Evolutionary conservation across 441 rosid species (phyloP), one percentile per base, ranked within the genome.

Genomic region (Pelargonium australe): DNA sequence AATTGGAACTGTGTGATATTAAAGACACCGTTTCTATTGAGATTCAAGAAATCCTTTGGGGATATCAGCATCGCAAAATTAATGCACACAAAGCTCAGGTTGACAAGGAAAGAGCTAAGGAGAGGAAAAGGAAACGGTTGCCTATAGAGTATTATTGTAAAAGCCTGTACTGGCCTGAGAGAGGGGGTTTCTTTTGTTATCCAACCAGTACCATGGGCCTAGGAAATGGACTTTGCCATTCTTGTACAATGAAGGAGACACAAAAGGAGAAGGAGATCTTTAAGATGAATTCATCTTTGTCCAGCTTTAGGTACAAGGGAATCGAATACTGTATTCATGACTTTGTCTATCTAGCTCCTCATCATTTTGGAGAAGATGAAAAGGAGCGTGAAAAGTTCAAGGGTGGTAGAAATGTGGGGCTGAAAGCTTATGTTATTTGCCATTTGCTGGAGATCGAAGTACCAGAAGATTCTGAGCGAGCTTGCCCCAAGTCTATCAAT

Each of bases 1-100:
- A 79, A 40, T 73, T 80, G 70, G 81, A 83, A 57, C 75, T 94
- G 65, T 81, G 64, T 55, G 84, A 86, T 69, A 74, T 91, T 51
- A 79, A 81, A 75, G 85, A 81, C 70, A 28, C 78, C 37, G 78
- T 77, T 25, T 62, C 57, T n/a, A 68, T 86, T 40, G 86, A 89
- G 76, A 69, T 94, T 45, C 73, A 82, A 25, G 76, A 73, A 58
- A 73, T 79, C 64, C 89, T 85, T 23, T 91, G 98, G 98, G 97
- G 96, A 13, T 72, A 86, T 79, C 85, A 83, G 60, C 82, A 77
- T 68, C 78, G 85, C 62, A 83, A 67, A 62, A 13, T 43, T 47
- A 73, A 73, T 49, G 71, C 68, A 55, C 7, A 63, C 3, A 37
- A 67, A 49, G 67, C 63, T 25, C 63, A 62, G 67, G 23, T 67